Conservation (phyloP, 192 early-diverging fungal genomes). For the Linderina pennispora region DNA sequence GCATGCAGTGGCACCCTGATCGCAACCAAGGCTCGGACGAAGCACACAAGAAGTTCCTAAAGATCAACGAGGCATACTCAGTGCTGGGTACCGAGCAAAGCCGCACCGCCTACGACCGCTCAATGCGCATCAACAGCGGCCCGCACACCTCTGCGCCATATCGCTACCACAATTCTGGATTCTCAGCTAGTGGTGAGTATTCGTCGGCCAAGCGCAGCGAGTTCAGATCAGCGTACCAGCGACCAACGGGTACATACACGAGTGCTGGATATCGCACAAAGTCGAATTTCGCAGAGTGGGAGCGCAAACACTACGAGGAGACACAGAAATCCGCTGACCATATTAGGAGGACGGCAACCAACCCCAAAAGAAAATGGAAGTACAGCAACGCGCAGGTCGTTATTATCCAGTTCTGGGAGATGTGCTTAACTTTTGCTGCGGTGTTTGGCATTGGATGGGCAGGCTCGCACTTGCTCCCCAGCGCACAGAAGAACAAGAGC, state of each 20-base stretch:
- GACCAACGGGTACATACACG: conserved; percentile 22
- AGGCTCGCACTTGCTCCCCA: too few relatives aligned
- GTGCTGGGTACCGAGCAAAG: conserved; percentile 64
- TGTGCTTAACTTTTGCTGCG: conserved; percentile 12
- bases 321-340: conserved; percentile 20
- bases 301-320: conserved; percentile 35
- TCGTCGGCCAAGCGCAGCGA: conserved; percentile 13
- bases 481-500: too few relatives aligned
- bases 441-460: conserved; percentile 37
- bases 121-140: conserved; percentile 23
- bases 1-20: conserved; percentile 81
- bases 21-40: conserved; percentile 60
- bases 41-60: conserved; percentile 65
- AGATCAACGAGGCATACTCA: conserved; percentile 85
- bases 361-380: conserved; percentile 4
- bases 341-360: conserved; percentile 15
- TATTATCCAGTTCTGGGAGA: conserved; percentile 30
- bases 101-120: conserved; percentile 72
- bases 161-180: conserved; percentile 24
- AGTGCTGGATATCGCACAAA: background rate
- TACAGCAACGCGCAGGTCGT: conserved; percentile 27
- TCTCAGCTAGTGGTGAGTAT: conserved; percentile 41
- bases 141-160: conserved; percentile 1
- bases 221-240: conserved; percentile 1
- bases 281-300: conserved; percentile 48